A percentile compares a stretch with the other conserved stretches of the same genome.
Conservation (phyloP, 768 basidiomycete species). For the Galerina marginata region DNA sequence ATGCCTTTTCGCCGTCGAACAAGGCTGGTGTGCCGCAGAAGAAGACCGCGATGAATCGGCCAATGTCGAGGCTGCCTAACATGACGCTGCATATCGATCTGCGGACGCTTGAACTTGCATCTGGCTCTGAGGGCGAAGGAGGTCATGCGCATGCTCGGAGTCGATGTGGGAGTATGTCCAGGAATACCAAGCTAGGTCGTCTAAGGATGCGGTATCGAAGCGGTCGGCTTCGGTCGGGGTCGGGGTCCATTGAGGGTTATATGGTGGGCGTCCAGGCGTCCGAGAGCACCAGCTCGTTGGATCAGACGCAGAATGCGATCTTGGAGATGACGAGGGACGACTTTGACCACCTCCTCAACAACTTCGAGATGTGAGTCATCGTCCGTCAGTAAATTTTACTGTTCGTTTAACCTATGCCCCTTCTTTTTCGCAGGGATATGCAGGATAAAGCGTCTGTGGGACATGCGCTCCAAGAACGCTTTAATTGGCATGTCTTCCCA, state of each 20-base stretch:
- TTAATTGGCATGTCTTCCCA: conserved; percentile 51
- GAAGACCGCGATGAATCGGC: conserved; percentile 17
- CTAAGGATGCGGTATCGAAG: conserved; percentile 15
- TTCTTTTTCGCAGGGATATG: conserved; percentile 59
- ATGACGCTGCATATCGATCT: conserved; percentile 59
- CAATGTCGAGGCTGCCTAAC: conserved; percentile 55
- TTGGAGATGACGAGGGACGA: conserved; percentile 60
- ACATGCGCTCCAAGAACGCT: conserved; percentile 49
- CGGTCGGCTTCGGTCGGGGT: conserved; percentile 19
- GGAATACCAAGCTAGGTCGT: conserved; percentile 46
- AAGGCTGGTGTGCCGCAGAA: conserved; percentile 32
- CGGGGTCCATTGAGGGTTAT: conserved; percentile 26
- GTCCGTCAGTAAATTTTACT: not conserved
- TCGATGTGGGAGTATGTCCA: conserved; percentile 82
- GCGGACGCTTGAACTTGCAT: conserved; percentile 66
- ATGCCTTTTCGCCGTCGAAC: conserved; percentile 47
- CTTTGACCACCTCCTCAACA: conserved; percentile 60
- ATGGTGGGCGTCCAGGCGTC: conserved; percentile 11
- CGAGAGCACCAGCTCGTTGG: conserved; percentile 21
- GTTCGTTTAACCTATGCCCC: not conserved
- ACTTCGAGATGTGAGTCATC: conserved; percentile 64
- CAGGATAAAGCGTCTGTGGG: conserved; percentile 58
- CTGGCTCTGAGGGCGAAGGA: conserved; percentile 65
- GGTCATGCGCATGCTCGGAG: conserved; percentile 72
- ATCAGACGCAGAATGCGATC: conserved; percentile 42